Base-by-base conservation (phyloP, 257 asterid species). In the Ligustrum vulgare region DNA sequence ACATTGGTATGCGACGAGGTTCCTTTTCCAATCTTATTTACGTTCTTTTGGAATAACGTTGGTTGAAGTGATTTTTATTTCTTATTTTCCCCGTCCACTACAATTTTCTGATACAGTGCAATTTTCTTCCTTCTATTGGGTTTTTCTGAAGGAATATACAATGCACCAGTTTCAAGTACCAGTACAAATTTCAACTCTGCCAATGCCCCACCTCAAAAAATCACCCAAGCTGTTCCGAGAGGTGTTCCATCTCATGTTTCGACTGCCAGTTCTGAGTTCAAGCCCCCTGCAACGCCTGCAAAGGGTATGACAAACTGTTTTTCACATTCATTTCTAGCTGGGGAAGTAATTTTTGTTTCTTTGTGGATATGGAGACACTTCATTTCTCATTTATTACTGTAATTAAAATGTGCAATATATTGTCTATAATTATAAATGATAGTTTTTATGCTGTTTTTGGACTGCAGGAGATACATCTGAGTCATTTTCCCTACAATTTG, bases 401-500 rank as follows among this genome's bases (percentile, higher is more conserved):
- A 20, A 58, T 23, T 23, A 23, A 58, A 9, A 23, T 10, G 5
- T 11, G 31, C 31, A 41, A 23, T 31, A 70, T 80, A 60, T 49
- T 54, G 70, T 43, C 39, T 49, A 36, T 60, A 2, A 41, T 60
- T 66, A 22, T 25, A 69, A 20, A 58, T 77, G 81, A 68, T 67
- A 63, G 5, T 20, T 20, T 69, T 78, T 80, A 49, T 77, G 56
- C 51, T 25, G 23, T 15, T 72, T 39, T 70, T 84, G 74, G 34
- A 84, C 80, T 83, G 81, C 91, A 76, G 97, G 84, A 76, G 98
- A 89, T 76, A 84, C 86, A 70, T 74, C 96, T n/a, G 82, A 62
- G 82, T 80, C 96, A 43, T 87, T 89, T 81, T 85, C 96, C 54
- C 83, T 92, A 76, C 99, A 95, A 82, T 95, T 95, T 85, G 99